Conservation (phyloP, 495 filamentous ascomycete genomes). For the Penicillium dipodomyicola region DNA sequence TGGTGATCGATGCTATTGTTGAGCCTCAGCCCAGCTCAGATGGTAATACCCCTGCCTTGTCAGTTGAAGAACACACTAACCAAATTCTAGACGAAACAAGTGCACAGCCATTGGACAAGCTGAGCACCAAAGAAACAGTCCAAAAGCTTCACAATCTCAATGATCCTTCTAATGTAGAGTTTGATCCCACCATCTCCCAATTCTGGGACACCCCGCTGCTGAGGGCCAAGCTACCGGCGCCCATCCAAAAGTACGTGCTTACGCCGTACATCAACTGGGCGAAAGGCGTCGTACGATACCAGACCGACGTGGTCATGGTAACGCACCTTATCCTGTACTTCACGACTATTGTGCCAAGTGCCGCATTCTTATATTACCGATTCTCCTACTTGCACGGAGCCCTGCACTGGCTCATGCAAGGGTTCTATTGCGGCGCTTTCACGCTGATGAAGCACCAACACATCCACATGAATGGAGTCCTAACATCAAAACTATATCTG, state of each 20-base stretch:
- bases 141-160: conserved; percentile 52
- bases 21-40: conserved; percentile 24
- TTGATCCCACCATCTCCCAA: conserved; percentile 55
- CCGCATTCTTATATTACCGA: conserved; percentile 57
- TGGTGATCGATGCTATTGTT: conserved; percentile 51
- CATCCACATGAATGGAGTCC: conserved; percentile 72
- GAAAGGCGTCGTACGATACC: conserved; percentile 51
- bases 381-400: conserved; percentile 67
- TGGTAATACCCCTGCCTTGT: conserved; percentile 17
- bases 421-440: conserved; percentile 66
- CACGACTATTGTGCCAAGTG: conserved; percentile 64
- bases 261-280: conserved; percentile 57
- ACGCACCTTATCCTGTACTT: conserved; percentile 74
- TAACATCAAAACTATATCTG: conserved; percentile 46
- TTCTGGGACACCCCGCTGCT: conserved; percentile 49
- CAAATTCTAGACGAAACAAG: conserved; percentile 19
- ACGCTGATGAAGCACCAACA: conserved; percentile 82
- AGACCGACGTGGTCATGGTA: conserved; percentile 72
- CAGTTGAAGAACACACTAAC: conserved; percentile 17
- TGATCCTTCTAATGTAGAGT: conserved; percentile 43
- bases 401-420: conserved; percentile 59
- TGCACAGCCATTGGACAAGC: conserved; percentile 17
- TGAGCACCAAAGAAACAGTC: conserved; percentile 28
- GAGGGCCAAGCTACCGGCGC: conserved; percentile 28
- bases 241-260: conserved; percentile 48